phyloP scores from a whole-genome alignment of 129 eudicot genomes.

The Helianthus tuberosus region DNA sequence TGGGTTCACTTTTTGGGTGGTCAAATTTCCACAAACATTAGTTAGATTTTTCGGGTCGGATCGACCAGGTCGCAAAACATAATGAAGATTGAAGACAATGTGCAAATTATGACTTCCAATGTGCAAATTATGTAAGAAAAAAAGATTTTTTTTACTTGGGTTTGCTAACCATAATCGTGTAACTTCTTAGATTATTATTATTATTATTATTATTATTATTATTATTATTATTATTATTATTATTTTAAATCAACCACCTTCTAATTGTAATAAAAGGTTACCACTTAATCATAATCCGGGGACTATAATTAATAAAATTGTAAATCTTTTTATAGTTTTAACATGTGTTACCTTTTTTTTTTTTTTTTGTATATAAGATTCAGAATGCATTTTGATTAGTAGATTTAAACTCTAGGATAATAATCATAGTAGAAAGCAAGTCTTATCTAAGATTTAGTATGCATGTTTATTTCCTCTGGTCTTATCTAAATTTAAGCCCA shows the following conservation, averaged over 20 bases:
- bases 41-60: no score
- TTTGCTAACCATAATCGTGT: no score
- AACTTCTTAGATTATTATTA: background rate
- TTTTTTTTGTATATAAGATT: background rate
- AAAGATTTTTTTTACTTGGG: no score
- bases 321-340: background rate
- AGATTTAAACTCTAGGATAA: no score
- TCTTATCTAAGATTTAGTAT: background rate
- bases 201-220: no score
- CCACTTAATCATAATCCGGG: background rate
- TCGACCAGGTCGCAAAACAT: no score
- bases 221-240: no score
- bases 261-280: background rate
- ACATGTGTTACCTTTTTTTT: background rate
- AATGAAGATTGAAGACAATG: no score
- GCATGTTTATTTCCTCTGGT: background rate
- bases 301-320: background rate
- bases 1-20: no score
- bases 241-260: background rate
- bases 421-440: background rate
- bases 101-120: background rate
- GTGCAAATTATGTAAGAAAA: background rate
- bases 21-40: no score
- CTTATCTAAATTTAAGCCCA: conserved; percentile 8
- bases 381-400: background rate